Base-by-base conservation (phyloP, 257 asterid species). In the Eucommia ulmoides region DNA sequence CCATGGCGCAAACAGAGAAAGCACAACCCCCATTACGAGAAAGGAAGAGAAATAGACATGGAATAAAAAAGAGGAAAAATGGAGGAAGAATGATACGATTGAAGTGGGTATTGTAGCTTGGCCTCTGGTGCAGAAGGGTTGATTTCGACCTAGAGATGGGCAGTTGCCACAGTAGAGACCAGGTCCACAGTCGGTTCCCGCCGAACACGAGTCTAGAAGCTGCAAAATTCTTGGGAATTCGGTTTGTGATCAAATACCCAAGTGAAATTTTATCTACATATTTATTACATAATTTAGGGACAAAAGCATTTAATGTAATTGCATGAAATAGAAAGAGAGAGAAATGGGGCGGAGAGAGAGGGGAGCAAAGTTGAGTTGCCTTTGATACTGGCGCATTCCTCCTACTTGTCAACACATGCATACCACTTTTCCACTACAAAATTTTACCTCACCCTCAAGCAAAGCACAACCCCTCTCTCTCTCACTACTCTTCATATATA, bases 81-180 rank as follows among this genome's bases (percentile, higher is more conserved):
- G n/a, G n/a, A n/a, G n/a, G 10, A 18, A 58, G 25, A 24, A 19
- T 8, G 22, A 45, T 76, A 88, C 96, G 57, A 85, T 45, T 44
- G 98, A 78, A 65, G 88, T 69, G 2, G 96, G 88, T 24, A 66
- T 60, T 1, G 66, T 57, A 50, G 98, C 84, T 64, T 89, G 98
- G 60, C 96, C 98, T 56, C 94, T 80, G 52, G 69, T 68, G 67
- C 98, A 89, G 56, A 80, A 78, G 33, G 93, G 93, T 41, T 78
- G 85, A 59, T 68, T 46, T 69, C 82, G 82, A 42, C 73, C 96
- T 19, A 82, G 67, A 1, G 86, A 63, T 54, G 93, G 91, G 68
- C 94, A 89, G 64, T 74, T 78, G 26, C 96, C 98, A 63, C 94
- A 89, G 81, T 82, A 85, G 16, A 89, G 81, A 55, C 88, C 74